These are phyloP conservation scores for Cutaneotrichosporon mucoides DNA, from an alignment of 1,284 basidiomycete species.

Conservation along the genomic window DNA sequence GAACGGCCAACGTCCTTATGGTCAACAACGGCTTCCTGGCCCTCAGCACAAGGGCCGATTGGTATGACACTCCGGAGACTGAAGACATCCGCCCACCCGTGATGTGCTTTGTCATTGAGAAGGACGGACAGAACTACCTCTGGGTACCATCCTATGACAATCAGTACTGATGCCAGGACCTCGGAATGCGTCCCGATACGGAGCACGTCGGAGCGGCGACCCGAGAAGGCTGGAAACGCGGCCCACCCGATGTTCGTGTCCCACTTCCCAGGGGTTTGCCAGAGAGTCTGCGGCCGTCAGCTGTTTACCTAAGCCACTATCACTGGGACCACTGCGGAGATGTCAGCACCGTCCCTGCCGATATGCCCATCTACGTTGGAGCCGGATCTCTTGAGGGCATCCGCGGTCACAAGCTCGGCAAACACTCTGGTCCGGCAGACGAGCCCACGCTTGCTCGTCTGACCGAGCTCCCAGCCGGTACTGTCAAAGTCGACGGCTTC, in stretches of 20 bases:
- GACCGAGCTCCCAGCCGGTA: constrained; percentile 4
- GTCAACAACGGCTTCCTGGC: constrained; percentile 7
- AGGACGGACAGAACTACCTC: constrained; percentile 8
- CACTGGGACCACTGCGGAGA: constrained; percentile 13
- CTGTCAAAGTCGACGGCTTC: neutral
- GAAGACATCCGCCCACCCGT: constrained; percentile 1
- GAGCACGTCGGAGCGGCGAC: neutral
- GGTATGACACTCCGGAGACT: constrained; percentile 3
- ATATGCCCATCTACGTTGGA: constrained; percentile 5
- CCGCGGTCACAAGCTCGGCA: neutral
- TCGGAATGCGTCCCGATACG: constrained; percentile 7
- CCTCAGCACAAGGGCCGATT: neutral
- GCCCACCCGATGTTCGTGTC: neutral
- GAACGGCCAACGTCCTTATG: constrained; percentile 4
- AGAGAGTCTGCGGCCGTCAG: neutral
- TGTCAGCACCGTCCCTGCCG: neutral
- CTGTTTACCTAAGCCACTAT: constrained; percentile 10
- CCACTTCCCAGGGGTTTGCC: constrained; percentile 1
- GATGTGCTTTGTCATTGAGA: constrained; percentile 8
- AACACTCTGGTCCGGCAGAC: neutral
- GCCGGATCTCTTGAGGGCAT: neutral
- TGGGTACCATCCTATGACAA: neutral
- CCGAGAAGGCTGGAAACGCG: no score
- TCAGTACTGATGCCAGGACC: constrained; percentile 3
- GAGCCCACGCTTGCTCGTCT: neutral